Evolutionary conservation across 805 yeast genomes (phyloP), one percentile per base, ranked within the genome.

Genomic region (Starmera dryadoides): DNA sequence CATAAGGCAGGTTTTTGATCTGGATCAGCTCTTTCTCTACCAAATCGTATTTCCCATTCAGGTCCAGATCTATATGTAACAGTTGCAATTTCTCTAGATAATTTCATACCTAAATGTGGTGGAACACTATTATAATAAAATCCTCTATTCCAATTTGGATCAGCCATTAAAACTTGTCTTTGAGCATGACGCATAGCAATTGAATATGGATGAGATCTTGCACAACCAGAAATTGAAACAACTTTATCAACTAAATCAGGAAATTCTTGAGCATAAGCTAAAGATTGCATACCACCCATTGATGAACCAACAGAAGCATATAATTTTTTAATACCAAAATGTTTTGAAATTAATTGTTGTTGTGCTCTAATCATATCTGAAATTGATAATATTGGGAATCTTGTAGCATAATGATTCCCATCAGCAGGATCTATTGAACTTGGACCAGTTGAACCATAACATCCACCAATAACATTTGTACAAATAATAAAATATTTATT

Each of bases 221-320:
- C 95, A 65, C 96, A 88, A 3, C 95, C 96, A 33, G 91, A 81
- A 22, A 89, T 85, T n/a, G 86, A 74, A 1, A 87, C 75, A 2
- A 89, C 71, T 39, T 81, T 79, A 6, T 71, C 73, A 3, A 88
- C 96, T 40, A 70, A 74, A 35, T 81, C 80, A 1, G 94, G 84
- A 52, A 84, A 89, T 53, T 84, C 95, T 56, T 77, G 73, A 1
- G 87, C 95, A 59, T 79, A 86, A 0, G 96, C 95, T 40, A 89
- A 69, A 8, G 91, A 80, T 63, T 88, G 96, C 96, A 89, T 87
- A n/a, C 96, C 97, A n/a, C 97, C 97, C 94, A 89, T 86, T 0
- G 95, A 86, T 3, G 95, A 81, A 6, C 97, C 97, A 7, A 89
- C 77, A 2, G 86, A 75, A 2, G 95, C 95, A 58, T 77, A 75